Evolutionary conservation across 805 yeast species (phyloP).

Genomic region (Kuraishia piskuri): DNA sequence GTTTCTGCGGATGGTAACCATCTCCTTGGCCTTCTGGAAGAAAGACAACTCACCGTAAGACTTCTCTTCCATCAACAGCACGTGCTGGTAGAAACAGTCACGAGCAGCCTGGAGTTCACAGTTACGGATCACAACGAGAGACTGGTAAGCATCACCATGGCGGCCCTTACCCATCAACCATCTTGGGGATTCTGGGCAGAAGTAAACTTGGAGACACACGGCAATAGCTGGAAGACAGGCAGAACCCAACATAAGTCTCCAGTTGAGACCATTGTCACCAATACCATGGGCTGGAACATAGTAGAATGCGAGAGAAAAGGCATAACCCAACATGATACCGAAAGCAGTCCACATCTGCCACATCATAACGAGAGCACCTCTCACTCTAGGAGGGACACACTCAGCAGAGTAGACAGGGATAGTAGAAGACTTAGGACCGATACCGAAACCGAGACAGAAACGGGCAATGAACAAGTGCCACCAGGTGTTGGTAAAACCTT

Average conservation of each 20-base stretch:
- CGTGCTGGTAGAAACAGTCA: conserved; percentile 62
- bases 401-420: conserved; percentile 67
- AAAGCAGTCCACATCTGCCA: conserved; percentile 74
- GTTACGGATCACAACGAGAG: conserved; percentile 40
- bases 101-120: conserved; percentile 56
- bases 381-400: conserved; percentile 49
- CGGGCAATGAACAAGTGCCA: conserved; percentile 61
- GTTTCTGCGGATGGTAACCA: conserved; percentile 69
- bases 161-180: conserved; percentile 70
- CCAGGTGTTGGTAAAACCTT: conserved; percentile 56
- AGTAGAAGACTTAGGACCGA: conserved; percentile 72
- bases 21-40: conserved; percentile 38
- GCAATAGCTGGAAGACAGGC: conserved; percentile 61
- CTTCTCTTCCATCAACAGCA: conserved; percentile 53
- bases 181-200: conserved; percentile 69
- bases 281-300: conserved; percentile 38
- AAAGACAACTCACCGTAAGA: conserved; percentile 36
- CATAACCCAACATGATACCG: conserved; percentile 69
- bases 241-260: conserved; percentile 66
- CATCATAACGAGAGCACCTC: conserved; percentile 65
- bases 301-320: conserved; percentile 55
- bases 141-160: conserved; percentile 47
- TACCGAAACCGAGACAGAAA: conserved; percentile 56
- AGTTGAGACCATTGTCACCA: conserved; percentile 40
- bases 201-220: conserved; percentile 52